Conservation (phyloP, 1,139 yeast species). For the Pichia kudriavzevii region DNA sequence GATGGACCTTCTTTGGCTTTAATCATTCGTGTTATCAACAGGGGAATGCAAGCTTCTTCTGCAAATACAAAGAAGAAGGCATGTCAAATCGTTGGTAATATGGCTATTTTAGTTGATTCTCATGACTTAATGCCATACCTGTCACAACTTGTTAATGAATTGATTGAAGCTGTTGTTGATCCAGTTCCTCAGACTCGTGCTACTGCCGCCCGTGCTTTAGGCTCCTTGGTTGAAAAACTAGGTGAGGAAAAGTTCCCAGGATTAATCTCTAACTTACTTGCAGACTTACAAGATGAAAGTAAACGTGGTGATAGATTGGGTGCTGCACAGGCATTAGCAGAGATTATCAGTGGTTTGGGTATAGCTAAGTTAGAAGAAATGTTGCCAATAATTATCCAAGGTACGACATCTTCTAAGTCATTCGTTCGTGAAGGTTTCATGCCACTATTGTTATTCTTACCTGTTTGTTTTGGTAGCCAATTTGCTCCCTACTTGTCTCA, state of each 20-base stretch:
- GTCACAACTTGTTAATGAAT: conserved; percentile 65
- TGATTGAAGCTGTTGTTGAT: conserved; percentile 94
- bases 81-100: conserved; percentile 96
- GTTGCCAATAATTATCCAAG: conserved; percentile 71
- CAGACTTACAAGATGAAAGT: conserved; percentile 70
- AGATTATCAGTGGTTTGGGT: conserved; percentile 89
- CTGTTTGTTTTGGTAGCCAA: conserved; percentile 90
- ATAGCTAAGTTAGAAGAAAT: conserved; percentile 78
- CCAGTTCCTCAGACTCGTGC: conserved; percentile 97
- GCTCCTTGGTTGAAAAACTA: conserved; percentile 88
- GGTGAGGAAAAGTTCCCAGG: conserved; percentile 97
- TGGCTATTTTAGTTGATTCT: conserved; percentile 91
- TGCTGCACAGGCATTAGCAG: conserved; percentile 94
- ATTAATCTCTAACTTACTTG: conserved; percentile 73
- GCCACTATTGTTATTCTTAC: conserved; percentile 83
- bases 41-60: conserved; percentile 92
- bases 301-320: conserved; percentile 92
- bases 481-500: conserved; percentile 82
- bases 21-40: conserved; percentile 85
- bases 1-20: conserved; percentile 97
- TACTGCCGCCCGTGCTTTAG: conserved; percentile 95
- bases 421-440: conserved; percentile 87
- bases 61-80: conserved; percentile 91
- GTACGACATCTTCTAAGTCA: conserved; percentile 57
- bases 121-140: conserved; percentile 82